phyloP scores from a whole-genome alignment of 805 yeast genomes.

The Starmera pachycereana region DNA sequence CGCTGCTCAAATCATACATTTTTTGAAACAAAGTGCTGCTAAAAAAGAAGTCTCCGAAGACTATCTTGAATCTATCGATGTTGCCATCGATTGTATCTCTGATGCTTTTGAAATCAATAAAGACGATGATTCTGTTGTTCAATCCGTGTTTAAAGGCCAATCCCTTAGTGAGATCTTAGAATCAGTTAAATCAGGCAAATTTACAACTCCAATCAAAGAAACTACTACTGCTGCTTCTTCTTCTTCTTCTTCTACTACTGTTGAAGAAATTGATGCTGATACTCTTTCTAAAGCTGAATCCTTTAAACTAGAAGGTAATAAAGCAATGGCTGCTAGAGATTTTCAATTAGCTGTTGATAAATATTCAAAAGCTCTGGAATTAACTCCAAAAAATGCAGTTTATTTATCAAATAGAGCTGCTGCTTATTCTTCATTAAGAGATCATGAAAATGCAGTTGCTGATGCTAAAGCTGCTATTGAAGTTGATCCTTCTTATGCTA shows the following conservation, averaged over 20 bases:
- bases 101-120: slow-evolving; percentile 71
- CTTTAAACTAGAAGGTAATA: slow-evolving; percentile 80
- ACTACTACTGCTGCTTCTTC: too few species aligned
- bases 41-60: slow-evolving; percentile 65
- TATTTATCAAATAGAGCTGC: slow-evolving; percentile 95
- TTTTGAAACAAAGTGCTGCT: slow-evolving; percentile 47
- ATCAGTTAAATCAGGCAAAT: slow-evolving; percentile 7
- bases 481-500: slow-evolving; percentile 71
- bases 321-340: slow-evolving; percentile 71
- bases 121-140: slow-evolving; percentile 26
- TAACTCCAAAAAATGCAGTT: slow-evolving; percentile 66
- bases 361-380: slow-evolving; percentile 71
- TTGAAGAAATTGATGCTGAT: slow-evolving; percentile 40
- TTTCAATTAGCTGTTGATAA: slow-evolving; percentile 61
- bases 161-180: slow-evolving; percentile 35
- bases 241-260: too few species aligned
- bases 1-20: slow-evolving; percentile 67
- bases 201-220: slow-evolving; percentile 14
- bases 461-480: slow-evolving; percentile 81
- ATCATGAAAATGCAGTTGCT: slow-evolving; percentile 66
- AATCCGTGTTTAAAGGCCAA: slow-evolving; percentile 35
- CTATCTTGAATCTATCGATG: slow-evolving; percentile 80
- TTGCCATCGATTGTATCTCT: slow-evolving; percentile 85
- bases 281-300: slow-evolving; percentile 68
- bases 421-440: slow-evolving; percentile 71